Evolutionary conservation across 768 basidiomycete species (phyloP).

Genomic region (Kwoniella mangroviensis): DNA sequence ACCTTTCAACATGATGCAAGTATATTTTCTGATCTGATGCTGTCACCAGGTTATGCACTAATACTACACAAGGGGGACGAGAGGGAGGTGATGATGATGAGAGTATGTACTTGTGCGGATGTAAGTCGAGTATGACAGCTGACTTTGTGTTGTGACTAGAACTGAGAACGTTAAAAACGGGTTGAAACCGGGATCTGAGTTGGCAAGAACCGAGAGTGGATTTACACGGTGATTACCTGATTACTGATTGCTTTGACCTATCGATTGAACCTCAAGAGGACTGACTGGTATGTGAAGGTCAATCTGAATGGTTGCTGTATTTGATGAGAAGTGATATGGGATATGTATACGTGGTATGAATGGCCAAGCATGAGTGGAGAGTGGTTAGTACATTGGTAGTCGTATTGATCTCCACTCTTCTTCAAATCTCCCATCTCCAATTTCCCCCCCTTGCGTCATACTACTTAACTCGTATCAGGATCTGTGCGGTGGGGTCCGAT

Average conservation of each 20-base stretch:
- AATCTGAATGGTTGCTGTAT: neutral
- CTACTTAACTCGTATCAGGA: too few relatives aligned
- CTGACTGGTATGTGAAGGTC: neutral
- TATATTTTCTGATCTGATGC: neutral
- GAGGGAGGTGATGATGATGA: neutral
- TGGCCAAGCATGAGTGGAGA: neutral
- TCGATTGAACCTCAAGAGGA: neutral
- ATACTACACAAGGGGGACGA: neutral
- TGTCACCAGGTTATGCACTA: neutral
- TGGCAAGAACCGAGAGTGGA: neutral
- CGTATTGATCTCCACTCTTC: neutral
- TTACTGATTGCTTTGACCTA: neutral
- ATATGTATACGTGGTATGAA: neutral
- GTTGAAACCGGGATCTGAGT: neutral
- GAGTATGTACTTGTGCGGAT: neutral
- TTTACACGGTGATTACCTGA: neutral
- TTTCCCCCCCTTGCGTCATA: neutral
- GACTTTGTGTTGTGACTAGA: neutral
- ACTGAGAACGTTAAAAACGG: neutral
- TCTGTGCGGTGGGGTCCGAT: neutral
- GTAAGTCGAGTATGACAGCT: neutral
- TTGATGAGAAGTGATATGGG: neutral
- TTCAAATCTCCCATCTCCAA: neutral
- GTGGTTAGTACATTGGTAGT: neutral
- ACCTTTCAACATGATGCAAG: slow-evolving; percentile 47